A percentile compares a stretch with the other conserved stretches of the same genome.
phyloP scores from a whole-genome alignment of 345 rosid genomes.

The Citrus inodora region DNA sequence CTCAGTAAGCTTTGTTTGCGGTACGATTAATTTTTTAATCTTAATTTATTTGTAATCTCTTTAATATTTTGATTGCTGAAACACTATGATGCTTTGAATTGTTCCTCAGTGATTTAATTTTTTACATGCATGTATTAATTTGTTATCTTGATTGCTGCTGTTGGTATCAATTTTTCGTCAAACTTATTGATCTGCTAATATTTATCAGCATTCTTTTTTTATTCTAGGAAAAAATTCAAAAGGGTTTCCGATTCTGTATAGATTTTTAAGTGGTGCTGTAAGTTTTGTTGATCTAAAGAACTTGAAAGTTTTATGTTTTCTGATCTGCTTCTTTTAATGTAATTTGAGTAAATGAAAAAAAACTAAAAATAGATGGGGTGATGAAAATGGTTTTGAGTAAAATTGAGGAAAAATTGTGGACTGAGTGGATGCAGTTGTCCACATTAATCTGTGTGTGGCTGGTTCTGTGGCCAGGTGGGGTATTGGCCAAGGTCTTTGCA shows the following conservation, averaged over 20 bases:
- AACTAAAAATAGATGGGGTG: no score
- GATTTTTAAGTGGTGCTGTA: background rate
- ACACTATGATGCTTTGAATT: background rate
- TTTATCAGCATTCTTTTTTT: background rate
- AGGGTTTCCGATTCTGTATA: background rate
- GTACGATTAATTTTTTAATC: no score
- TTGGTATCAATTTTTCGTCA: no score
- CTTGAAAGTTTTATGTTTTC: background rate
- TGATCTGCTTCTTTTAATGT: background rate
- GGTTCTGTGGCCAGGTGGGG: background rate
- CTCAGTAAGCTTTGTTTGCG: no score
- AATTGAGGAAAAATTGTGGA: background rate
- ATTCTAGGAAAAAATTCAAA: background rate
- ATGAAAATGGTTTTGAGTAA: background rate
- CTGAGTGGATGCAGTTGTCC: background rate
- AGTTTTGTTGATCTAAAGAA: background rate
- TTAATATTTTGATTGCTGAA: background rate
- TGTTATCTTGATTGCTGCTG: background rate
- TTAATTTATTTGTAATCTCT: no score
- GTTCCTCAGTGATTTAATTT: background rate
- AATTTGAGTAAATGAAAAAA: background rate
- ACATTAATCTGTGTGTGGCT: background rate
- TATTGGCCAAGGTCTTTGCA: background rate
- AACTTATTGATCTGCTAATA: no score
- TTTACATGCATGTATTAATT: background rate